phyloP scores from a whole-genome alignment of 1,284 basidiomycete species.

The Boletus semigastroideus region DNA sequence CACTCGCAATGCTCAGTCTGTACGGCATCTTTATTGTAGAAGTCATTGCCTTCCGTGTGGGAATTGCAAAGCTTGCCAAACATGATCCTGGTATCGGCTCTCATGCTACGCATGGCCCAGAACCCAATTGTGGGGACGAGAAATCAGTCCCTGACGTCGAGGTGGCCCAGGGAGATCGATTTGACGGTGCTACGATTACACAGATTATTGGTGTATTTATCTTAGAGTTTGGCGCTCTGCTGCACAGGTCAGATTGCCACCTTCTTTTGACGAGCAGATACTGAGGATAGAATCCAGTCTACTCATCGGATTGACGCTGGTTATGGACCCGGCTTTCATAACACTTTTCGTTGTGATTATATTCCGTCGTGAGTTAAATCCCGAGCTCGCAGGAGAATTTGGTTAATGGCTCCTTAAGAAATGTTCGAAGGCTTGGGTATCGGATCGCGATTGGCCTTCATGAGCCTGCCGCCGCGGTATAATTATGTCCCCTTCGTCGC shows the following conservation, averaged over 20 bases:
- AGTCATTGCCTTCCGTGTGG: conserved; percentile 81
- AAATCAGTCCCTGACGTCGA: conserved; percentile 23
- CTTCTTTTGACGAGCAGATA: not conserved
- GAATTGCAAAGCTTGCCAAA: conserved; percentile 59
- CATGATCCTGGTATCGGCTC: conserved; percentile 67
- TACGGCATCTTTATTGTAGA: conserved; percentile 86
- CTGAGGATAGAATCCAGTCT: conserved; percentile 43
- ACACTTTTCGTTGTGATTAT: conserved; percentile 88
- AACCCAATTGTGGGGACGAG: conserved; percentile 30
- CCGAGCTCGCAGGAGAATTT: not conserved
- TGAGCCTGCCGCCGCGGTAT: conserved; percentile 62
- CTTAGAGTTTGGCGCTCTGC: conserved; percentile 88
- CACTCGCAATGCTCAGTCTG: conserved; percentile 76
- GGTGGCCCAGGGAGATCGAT: conserved; percentile 9
- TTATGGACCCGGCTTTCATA: conserved; percentile 80
- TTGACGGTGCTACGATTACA: conserved; percentile 51
- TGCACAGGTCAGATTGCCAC: conserved; percentile 62
- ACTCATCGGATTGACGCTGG: conserved; percentile 92
- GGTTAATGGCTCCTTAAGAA: conserved; percentile 48
- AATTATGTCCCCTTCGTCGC: conserved; percentile 64
- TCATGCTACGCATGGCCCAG: conserved; percentile 72
- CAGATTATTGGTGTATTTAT: conserved; percentile 88
- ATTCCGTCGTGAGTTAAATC: conserved; percentile 72
- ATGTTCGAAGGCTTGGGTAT: conserved; percentile 91
- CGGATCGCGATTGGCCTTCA: conserved; percentile 78